phyloP scores from a whole-genome alignment of 139 green algal genomes.

The Chlorella vulgaris region DNA sequence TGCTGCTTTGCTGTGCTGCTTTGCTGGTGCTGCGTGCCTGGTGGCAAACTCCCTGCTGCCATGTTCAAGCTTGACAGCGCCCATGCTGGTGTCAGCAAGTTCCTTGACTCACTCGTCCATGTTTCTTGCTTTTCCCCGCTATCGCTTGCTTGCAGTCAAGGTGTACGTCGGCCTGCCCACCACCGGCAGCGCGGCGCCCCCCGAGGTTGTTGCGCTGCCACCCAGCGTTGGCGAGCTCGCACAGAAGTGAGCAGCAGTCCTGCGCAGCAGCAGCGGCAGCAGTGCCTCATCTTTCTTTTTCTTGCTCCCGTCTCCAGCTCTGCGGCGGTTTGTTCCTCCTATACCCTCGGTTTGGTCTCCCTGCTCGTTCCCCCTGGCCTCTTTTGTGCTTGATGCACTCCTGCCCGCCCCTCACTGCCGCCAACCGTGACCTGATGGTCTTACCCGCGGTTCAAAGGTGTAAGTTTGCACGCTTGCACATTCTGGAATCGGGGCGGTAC shows the following conservation, averaged over 20 bases:
- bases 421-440: not conserved
- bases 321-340: no score
- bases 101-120: not conserved
- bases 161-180: slow-evolving; percentile 66
- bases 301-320: no score
- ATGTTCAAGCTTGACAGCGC: no score
- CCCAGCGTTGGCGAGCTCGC: not conserved
- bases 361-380: not conserved
- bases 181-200: slow-evolving; percentile 34
- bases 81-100: not conserved
- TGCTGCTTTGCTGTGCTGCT: slow-evolving; percentile 35
- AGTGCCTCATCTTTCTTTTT: no score
- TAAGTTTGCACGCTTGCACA: no score
- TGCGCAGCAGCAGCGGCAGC: no score
- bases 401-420: not conserved
- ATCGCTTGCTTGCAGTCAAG: slow-evolving; percentile 32
- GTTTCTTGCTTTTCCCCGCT: not conserved
- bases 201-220: not conserved
- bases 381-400: slow-evolving; percentile 4
- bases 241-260: no score
- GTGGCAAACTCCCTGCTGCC: not conserved
- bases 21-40: no score
- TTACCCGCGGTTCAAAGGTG: no score
- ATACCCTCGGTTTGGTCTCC: not conserved
- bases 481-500: no score